Evolutionary conservation across 1,139 yeast species (phyloP).

Genomic region (Zygosaccharomyces sapae): DNA sequence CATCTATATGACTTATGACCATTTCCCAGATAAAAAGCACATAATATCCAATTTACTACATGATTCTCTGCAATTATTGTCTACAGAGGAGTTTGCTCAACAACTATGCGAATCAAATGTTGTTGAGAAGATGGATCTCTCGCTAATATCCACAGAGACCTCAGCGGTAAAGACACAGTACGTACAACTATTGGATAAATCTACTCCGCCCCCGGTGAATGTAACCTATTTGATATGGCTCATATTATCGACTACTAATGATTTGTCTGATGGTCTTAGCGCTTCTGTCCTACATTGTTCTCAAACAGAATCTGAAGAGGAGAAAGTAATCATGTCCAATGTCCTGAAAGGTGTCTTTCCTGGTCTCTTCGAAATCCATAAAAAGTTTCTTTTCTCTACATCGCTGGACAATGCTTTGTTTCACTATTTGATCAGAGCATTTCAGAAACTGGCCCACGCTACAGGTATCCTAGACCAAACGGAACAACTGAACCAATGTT

Average conservation of each 20-base stretch:
- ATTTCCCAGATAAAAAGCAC: constrained; percentile 51
- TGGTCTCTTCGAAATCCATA: constrained; percentile 45
- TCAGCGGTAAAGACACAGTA: constrained; percentile 52
- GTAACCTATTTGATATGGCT: constrained; percentile 59
- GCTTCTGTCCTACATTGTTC: constrained; percentile 41
- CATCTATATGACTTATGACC: constrained; percentile 63
- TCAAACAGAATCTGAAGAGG: constrained; percentile 35
- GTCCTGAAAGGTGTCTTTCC: constrained; percentile 38
- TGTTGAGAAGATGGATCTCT: constrained; percentile 31
- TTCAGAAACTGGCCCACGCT: constrained; percentile 77
- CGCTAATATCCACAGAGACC: constrained; percentile 32
- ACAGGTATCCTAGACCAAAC: constrained; percentile 64
- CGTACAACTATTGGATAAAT: constrained; percentile 73
- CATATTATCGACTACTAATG: constrained; percentile 49
- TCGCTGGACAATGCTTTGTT: constrained; percentile 62
- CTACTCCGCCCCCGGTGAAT: constrained; percentile 63
- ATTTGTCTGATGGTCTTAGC: constrained; percentile 68
- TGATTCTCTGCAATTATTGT: constrained; percentile 41
- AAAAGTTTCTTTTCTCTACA: constrained; percentile 55
- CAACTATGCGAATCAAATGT: constrained; percentile 38
- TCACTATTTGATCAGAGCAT: constrained; percentile 59
- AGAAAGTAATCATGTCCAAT: constrained; percentile 38
- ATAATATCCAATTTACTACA: constrained; percentile 57
- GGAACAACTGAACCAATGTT: constrained; percentile 55
- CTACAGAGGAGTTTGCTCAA: constrained; percentile 37